Evolutionary conservation across 2,329 filamentous ascomycete species (phyloP), one percentile per base, ranked within the genome.

Genomic region (Cladosporium velox): DNA sequence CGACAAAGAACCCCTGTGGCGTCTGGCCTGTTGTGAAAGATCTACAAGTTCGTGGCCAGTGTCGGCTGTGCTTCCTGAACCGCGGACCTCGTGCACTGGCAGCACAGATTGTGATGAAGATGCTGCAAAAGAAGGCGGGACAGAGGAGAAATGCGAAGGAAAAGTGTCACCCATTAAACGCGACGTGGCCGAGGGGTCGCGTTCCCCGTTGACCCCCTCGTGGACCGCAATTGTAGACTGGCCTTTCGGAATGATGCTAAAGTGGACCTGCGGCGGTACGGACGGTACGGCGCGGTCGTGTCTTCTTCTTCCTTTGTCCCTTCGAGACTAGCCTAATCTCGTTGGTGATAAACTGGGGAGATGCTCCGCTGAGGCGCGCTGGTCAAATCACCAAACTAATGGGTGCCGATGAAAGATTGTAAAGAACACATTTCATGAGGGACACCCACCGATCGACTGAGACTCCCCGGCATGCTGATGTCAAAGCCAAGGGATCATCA

Each of bases 71-170:
- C 41, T 38, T 62, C 68, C 67, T 34, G 51, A 21, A 7, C 57
- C 59, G 57, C 60, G 32, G 5, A 67, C 65, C 66, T 69, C 58
- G 60, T 72, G 71, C 32, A 70, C 21, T 30, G 72, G 72, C 14
- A 72, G 63, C n/a, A 70, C 59, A 34, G 70, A 67, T 24, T 61
- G 57, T 57, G 66, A 64, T 18, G 64, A 63, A 24, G 49, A 61
- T 34, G 67, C 64, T 5, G 67, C 49, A 51, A 66, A 21, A 30
- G 57, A 7, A n/a, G 55, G 38, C 15, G 62, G 61, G 24, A 57
- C 12, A 15, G 61, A 57, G 55, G 61, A 64, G 34, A 41, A 47
- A n/a, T 57, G 51, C 4, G 51, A 57, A 47, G 51, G 61, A 44
- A 57, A 57, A 38, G 34, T 64, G 61, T 64, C 61, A 35, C 51